phyloP scores from a whole-genome alignment of 2,329 filamentous ascomycete species.

The Aurifilum marmelostoma region DNA sequence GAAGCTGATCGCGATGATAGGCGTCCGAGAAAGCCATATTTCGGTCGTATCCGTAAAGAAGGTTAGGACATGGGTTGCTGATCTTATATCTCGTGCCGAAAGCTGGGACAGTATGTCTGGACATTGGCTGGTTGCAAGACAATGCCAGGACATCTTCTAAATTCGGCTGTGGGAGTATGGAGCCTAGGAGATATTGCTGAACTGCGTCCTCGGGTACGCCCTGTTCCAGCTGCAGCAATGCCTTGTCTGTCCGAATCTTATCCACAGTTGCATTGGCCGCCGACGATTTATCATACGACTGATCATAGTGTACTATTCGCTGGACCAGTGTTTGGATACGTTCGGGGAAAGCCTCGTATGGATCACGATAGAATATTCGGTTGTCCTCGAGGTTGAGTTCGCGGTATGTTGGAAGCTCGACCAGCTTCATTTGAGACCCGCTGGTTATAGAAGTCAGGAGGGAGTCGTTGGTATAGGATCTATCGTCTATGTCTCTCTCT shows the following conservation, averaged over 20 bases:
- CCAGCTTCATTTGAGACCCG: background rate
- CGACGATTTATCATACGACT: no score
- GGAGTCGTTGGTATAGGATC: background rate
- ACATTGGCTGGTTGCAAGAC: background rate
- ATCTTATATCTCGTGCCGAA: background rate
- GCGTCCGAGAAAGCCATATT: background rate
- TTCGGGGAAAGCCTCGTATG: background rate
- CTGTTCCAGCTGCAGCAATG: background rate
- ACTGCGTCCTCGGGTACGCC: background rate
- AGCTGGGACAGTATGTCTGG: background rate
- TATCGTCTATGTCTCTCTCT: background rate
- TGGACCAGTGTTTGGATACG: background rate
- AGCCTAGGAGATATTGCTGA: background rate
- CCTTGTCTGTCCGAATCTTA: background rate
- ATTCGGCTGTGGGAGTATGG: background rate
- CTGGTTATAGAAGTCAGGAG: background rate
- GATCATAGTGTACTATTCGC: background rate
- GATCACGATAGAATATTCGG: background rate
- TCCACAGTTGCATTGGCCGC: background rate
- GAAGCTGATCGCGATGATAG: background rate
- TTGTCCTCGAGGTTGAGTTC: background rate
- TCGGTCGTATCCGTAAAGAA: background rate
- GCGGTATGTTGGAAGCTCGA: background rate
- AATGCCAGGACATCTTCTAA: background rate
- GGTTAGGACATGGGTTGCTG: background rate